A percentile compares a stretch with the other conserved stretches of the same genome.
Conservation (phyloP, 2,329 filamentous ascomycete genomes). For the Talaromyces sp. region DNA sequence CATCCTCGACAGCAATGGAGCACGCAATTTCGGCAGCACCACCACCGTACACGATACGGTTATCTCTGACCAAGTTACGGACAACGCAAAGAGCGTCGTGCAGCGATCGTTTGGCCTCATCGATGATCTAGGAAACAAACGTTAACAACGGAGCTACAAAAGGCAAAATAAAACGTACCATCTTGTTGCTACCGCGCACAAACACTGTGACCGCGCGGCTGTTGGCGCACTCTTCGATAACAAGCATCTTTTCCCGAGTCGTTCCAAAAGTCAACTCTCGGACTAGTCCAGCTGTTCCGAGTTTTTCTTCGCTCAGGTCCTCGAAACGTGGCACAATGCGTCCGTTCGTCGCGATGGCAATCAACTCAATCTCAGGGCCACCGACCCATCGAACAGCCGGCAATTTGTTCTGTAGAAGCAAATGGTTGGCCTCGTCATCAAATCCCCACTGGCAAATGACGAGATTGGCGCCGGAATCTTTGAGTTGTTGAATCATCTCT, state of each 20-base stretch:
- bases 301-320: constrained; percentile 83
- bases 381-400: constrained; percentile 97
- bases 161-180: constrained; percentile 53
- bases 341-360: constrained; percentile 97
- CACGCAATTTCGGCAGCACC: constrained; percentile 97
- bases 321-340: constrained; percentile 97
- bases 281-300: constrained; percentile 83
- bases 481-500: constrained; percentile 98
- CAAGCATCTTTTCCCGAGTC: constrained; percentile 97
- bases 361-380: constrained; percentile 95
- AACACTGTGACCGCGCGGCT: constrained; percentile 94
- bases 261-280: constrained; percentile 96
- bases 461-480: constrained; percentile 92
- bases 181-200: constrained; percentile 97
- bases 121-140: constrained; percentile 67
- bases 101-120: constrained; percentile 94
- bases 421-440: constrained; percentile 96
- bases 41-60: constrained; percentile 94
- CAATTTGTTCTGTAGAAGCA: constrained; percentile 90
- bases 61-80: constrained; percentile 90
- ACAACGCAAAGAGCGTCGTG: constrained; percentile 98
- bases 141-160: background rate
- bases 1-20: constrained; percentile 91
- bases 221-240: constrained; percentile 99
- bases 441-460: constrained; percentile 99